Evolutionary conservation across 2,329 filamentous ascomycete species (phyloP), one percentile per base, ranked within the genome.

Genomic region (Neoarthrinium moseri): DNA sequence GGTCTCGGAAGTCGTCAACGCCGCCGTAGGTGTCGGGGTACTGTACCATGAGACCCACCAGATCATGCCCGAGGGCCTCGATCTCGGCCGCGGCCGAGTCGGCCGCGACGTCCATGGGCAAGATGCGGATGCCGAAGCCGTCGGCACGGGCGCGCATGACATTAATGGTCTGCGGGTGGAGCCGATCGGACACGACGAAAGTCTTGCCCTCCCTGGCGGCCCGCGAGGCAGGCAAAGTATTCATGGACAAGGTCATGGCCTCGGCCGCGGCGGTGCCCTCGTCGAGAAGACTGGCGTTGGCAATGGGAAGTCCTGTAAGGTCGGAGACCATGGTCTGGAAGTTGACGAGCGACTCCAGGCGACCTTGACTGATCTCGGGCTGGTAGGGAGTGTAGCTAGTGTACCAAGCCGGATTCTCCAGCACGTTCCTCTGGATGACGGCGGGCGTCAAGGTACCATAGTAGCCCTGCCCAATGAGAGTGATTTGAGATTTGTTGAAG

Each of bases 311-410:
- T 2, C 82, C 90, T 0, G 92, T 96, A 53, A 97, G 74, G 63
- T 96, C 92, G 2, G 85, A 84, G 7, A 95, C 86, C 73, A 97
- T 77, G 15, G 92, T 97, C 74, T 97, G 92, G 73, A 91, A 97
- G 75, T 97, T 97, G 52, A 97, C 75, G 44, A 97, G 74, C 5
- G 90, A 95, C 75, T 96, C 90, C 51, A 97, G 71, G 45, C 92
- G 84, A 27, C 92, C 92, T 71, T 97, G 92, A 65, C 91, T 96
- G 73, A 97, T 96, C 71, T 97, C 92, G 3, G 92, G 87, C 72
- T 97, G 92, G 69, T 96, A 97, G 13, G 92, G 92, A 0, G 92
- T 96, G 68, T 97, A 96, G 71, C 91, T 96, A 32, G 92, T 97
- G 67, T 97, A 97, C 92, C 92, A 97, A 8, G 86, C 91, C 5